phyloP scores from a whole-genome alignment of 306 rosid genomes.

The Rosa multiflora region DNA sequence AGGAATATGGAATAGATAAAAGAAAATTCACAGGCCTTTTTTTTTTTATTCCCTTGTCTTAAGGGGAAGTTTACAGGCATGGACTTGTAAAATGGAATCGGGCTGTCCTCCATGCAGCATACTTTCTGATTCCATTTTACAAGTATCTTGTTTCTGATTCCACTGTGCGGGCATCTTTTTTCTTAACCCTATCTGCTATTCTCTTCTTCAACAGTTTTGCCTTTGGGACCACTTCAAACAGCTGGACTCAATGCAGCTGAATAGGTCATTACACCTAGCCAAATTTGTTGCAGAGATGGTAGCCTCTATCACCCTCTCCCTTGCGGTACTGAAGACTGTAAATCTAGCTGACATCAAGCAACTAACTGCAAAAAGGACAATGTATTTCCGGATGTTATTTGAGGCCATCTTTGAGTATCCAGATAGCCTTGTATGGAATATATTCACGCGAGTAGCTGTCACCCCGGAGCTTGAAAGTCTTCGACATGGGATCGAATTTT shows the following conservation, averaged over 20 bases:
- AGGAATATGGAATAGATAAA: not conserved
- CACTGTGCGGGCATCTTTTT: not conserved
- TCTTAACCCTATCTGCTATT: not conserved
- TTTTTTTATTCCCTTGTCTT: too few species aligned
- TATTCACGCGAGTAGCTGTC: conserved; percentile 70
- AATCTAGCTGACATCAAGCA: conserved; percentile 56
- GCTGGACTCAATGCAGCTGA: conserved; percentile 69
- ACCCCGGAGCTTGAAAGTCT: conserved; percentile 72
- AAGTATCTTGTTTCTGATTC: not conserved
- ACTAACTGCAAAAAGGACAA: conserved; percentile 69
- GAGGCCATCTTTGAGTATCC: conserved; percentile 75
- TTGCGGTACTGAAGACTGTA: conserved; percentile 64
- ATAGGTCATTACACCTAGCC: conserved; percentile 77
- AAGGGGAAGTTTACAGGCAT: not conserved
- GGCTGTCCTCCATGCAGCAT: not conserved
- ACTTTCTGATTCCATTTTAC: too few species aligned
- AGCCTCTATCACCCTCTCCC: conserved; percentile 68
- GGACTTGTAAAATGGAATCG: not conserved
- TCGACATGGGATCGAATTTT: conserved; percentile 67
- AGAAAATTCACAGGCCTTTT: not conserved
- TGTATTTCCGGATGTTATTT: conserved; percentile 82
- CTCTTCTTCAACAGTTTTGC: conserved; percentile 59
- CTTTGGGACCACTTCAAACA: conserved; percentile 90
- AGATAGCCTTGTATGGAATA: conserved; percentile 62
- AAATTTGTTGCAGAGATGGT: conserved; percentile 86